A percentile compares a stretch with the other conserved stretches of the same genome.
These are phyloP conservation scores for Candida morakotiae DNA, from an alignment of 805 yeast genomes.

Conservation along the genomic window DNA sequence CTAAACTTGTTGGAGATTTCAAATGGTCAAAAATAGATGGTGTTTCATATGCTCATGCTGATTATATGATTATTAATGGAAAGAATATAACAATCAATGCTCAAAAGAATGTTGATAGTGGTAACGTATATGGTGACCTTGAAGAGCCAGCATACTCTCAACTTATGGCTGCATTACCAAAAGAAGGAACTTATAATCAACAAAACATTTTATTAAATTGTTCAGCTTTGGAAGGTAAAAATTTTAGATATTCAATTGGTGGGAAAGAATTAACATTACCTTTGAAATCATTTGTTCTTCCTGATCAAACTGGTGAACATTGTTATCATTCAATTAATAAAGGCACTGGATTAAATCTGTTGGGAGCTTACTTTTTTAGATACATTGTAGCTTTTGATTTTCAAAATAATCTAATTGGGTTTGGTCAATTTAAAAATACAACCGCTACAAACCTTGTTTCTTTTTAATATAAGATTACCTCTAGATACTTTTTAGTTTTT, in stretches of 20 bases:
- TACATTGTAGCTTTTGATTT: constrained; percentile 4
- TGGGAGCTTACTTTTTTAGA: constrained; percentile 2
- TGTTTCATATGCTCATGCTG: not conserved
- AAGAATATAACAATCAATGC: not conserved
- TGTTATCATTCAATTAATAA: not conserved
- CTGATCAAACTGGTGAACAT: not conserved
- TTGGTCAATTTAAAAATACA: constrained; percentile 2
- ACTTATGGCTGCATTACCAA: not conserved
- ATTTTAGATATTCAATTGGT: not conserved
- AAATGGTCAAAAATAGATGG: not conserved
- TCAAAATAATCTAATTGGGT: constrained; percentile 1
- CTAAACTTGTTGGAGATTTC: constrained; percentile 3
- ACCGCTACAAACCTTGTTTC: constrained; percentile 2
- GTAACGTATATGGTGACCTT: not conserved
- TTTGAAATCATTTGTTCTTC: constrained; percentile 2
- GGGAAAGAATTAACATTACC: not conserved
- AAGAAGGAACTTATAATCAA: not conserved
- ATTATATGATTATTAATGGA: constrained; percentile 1
- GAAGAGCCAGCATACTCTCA: not conserved
- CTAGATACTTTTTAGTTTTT: too few relatives aligned
- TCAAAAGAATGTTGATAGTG: not conserved
- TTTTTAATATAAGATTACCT: too few relatives aligned
- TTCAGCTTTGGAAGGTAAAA: not conserved
- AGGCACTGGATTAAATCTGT: not conserved
- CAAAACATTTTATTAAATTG: not conserved